Base-by-base conservation (phyloP, 768 basidiomycete species). In the Boletus fagicola region DNA sequence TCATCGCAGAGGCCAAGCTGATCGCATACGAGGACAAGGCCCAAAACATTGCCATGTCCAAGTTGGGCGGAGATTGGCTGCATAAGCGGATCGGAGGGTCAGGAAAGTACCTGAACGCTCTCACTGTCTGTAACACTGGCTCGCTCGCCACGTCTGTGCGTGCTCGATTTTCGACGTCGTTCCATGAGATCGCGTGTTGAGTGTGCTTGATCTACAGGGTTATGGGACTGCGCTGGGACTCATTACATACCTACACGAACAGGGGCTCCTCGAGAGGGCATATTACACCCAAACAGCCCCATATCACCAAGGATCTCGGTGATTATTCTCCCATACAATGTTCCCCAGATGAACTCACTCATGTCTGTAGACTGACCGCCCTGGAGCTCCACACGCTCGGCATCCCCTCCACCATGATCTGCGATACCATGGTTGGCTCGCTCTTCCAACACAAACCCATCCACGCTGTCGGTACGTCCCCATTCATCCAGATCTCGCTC, bases 51-150 rank as follows among this genome's bases (percentile, higher is more conserved):
- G 74, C 77, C 61, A 98, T 98, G 91, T 82, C 90, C 11, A 83
- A 83, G 63, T 79, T 83, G 72, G 94, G 94, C 26, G 94, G 88
- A 3, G 86, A 90, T 35, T 98, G 95, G 95, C 76, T 97, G 38
- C 68, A 86, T 38, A 72, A 83, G 40, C 62, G 60, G 35, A 60
- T 69, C 33, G 62, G 61, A 35, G 72, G 69, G 8, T 68, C 76
- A 18, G 76, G 75, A 28, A 76, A 76, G 45, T 79, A 76, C 39
- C 72, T 97, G 56, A 94, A 91, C 67, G 83, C 96, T 20, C 76
- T 97, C 71, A 97, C 95, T 16, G 92, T 98, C 12, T 98, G 95
- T 76, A 98, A 98, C 72, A 98, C 95, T n/a, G 95, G 95, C 5
- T 92, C 90, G 24, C 80, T 98, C 61, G 95, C 96, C 1, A 97